Evolutionary conservation across 331 rosid genomes (phyloP).

Genomic region (Malus hybrid): DNA sequence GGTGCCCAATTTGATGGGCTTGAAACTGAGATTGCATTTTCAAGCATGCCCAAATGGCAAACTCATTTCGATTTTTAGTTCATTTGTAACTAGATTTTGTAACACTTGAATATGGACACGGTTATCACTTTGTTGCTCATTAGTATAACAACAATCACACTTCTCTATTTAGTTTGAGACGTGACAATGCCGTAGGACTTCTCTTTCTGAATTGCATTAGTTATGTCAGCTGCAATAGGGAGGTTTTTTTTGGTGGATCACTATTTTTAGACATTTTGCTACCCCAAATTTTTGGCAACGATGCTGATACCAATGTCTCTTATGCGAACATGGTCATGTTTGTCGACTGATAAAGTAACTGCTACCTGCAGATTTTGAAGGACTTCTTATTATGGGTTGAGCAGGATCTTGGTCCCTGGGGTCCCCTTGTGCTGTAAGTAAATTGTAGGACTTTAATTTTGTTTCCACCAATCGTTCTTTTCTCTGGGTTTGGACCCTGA

Average conservation of each 20-base stretch:
- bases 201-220: not conserved
- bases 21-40: not conserved
- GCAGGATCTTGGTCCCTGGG: conserved; percentile 88
- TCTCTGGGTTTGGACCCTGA: not conserved
- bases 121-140: not conserved
- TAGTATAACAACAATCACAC: not conserved
- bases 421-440: conserved; percentile 89
- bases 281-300: not conserved
- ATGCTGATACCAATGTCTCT: not conserved
- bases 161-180: not conserved
- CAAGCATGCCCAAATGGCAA: not conserved
- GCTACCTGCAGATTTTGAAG: conserved; percentile 64
- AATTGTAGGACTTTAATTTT: not conserved
- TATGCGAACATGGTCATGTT: not conserved
- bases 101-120: not conserved
- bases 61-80: not conserved
- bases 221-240: not conserved
- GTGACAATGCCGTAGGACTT: not conserved
- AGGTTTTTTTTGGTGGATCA: not conserved
- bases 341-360: not conserved
- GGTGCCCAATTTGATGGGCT: not conserved
- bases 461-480: not conserved
- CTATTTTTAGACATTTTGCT: not conserved
- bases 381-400: conserved; percentile 81
- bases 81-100: not conserved